A percentile compares a stretch with the other conserved stretches of the same genome.
Evolutionary conservation across 768 basidiomycete genomes (phyloP).

Genomic region (Psilocybe tampanensis): DNA sequence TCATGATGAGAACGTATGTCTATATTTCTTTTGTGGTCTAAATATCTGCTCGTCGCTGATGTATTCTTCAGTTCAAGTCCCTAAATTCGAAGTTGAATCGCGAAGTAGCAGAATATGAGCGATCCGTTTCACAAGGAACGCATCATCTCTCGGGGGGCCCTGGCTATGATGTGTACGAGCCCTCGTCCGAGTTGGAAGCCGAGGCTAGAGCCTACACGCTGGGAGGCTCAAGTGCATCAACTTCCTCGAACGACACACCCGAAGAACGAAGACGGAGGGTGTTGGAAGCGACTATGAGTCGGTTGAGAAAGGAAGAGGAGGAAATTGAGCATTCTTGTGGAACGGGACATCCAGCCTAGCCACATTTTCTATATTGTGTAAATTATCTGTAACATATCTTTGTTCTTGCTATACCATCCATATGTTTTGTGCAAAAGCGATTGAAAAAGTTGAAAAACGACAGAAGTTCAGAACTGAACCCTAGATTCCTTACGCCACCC

Average conservation of each 20-base stretch:
- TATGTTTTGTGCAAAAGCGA: too few species aligned
- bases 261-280: conserved; percentile 60
- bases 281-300: conserved; percentile 61
- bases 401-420: too few species aligned
- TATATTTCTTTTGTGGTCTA: neutral
- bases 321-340: conserved; percentile 75
- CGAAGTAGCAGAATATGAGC: conserved; percentile 73
- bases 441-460: too few species aligned
- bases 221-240: conserved; percentile 35
- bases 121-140: conserved; percentile 49
- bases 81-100: conserved; percentile 74
- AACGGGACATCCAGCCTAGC: conserved; percentile 34
- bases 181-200: conserved; percentile 56
- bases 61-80: conserved; percentile 62
- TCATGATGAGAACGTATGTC: conserved; percentile 72
- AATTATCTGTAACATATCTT: too few species aligned
- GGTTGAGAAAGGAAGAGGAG: conserved; percentile 67
- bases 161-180: conserved; percentile 48
- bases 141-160: conserved; percentile 47
- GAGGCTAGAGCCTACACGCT: conserved; percentile 57
- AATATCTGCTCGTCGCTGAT: neutral
- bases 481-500: too few species aligned
- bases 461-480: too few species aligned
- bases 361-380: too few species aligned
- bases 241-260: conserved; percentile 39